phyloP scores from a whole-genome alignment of 2,329 filamentous ascomycete species.

The Xylariaceae sp. region DNA sequence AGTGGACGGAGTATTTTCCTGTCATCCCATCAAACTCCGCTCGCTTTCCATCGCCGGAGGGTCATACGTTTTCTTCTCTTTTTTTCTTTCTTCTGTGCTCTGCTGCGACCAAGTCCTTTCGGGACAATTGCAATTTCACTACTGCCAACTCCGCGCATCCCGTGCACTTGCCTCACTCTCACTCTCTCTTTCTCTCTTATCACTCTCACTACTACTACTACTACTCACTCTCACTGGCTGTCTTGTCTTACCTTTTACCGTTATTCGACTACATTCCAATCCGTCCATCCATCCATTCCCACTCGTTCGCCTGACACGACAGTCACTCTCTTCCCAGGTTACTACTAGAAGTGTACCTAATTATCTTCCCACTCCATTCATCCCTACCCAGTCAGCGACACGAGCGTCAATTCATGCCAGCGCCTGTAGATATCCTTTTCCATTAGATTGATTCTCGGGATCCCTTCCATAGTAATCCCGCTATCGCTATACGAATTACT shows the following conservation, averaged over 20 bases:
- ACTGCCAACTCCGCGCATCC: neutral
- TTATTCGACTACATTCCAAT: neutral
- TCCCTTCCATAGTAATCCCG: neutral
- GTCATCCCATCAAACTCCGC: slow-evolving; percentile 17
- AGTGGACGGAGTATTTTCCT: slow-evolving; percentile 2
- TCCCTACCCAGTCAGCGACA: neutral
- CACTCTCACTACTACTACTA: neutral
- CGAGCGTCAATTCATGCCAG: neutral
- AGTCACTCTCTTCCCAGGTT: neutral
- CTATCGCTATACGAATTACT: neutral
- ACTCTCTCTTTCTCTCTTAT: neutral
- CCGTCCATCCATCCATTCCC: neutral
- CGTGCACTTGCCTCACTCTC: neutral
- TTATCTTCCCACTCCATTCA: neutral
- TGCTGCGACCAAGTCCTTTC: neutral
- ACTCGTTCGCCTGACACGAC: neutral
- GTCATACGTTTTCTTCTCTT: slow-evolving; percentile 7
- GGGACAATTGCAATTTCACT: neutral
- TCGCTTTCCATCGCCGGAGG: slow-evolving; percentile 15
- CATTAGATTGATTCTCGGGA: neutral
- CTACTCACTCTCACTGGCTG: neutral
- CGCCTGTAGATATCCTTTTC: slow-evolving; percentile 3
- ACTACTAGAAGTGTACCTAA: neutral
- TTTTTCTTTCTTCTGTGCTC: slow-evolving; percentile 5
- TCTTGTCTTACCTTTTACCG: neutral